Percentiles rank a stretch among this genome's conserved stretches.
Conservation (phyloP, 2,329 filamentous ascomycete genomes). For the Nakataea oryzae region DNA sequence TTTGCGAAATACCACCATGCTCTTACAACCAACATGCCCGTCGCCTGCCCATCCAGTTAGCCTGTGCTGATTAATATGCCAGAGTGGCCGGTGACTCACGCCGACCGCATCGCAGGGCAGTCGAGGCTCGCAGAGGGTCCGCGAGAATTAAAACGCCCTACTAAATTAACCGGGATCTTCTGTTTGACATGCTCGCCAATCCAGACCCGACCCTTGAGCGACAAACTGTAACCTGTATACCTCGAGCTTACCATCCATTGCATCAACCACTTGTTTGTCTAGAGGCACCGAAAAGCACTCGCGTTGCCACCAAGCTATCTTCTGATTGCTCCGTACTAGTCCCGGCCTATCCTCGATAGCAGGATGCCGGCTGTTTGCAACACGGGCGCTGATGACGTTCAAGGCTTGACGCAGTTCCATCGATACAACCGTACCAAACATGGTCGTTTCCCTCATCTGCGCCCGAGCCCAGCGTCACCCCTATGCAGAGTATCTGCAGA, state of each 20-base stretch:
- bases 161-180: too few species aligned
- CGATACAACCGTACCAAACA: neutral
- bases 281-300: too few species aligned
- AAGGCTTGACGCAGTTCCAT: neutral
- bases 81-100: neutral
- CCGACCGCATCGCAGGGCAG: neutral
- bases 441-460: neutral
- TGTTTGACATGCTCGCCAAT: too few species aligned
- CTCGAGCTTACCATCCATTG: too few species aligned
- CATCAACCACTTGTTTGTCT: too few species aligned
- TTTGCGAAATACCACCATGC: neutral
- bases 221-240: too few species aligned
- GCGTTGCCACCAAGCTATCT: too few species aligned
- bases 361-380: too few species aligned
- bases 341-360: too few species aligned
- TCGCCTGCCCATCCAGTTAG: neutral
- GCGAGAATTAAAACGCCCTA: too few species aligned
- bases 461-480: neutral
- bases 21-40: neutral
- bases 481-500: neutral
- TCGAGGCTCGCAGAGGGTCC: neutral
- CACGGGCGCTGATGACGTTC: neutral
- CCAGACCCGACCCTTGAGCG: too few species aligned
- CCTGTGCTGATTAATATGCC: neutral
- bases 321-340: too few species aligned